Evolutionary conservation across 2,329 filamentous ascomycete species (phyloP).

Genomic region (Penicillium sp.): DNA sequence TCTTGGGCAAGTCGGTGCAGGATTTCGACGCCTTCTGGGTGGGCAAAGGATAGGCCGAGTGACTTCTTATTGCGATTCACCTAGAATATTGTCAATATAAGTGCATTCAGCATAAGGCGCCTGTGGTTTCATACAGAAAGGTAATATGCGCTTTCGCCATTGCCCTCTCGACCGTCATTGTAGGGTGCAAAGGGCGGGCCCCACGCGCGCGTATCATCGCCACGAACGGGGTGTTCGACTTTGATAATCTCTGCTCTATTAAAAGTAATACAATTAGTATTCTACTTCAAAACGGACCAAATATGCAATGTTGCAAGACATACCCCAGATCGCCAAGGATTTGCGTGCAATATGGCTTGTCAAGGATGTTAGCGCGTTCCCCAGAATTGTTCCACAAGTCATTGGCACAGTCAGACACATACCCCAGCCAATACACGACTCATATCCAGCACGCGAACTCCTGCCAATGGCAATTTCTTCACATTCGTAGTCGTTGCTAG

Average conservation of each 20-base stretch:
- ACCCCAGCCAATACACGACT: constrained; percentile 91
- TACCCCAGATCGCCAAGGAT: constrained; percentile 78
- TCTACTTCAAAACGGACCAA: constrained; percentile 32
- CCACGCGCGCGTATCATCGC: constrained; percentile 95
- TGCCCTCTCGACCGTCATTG: constrained; percentile 56
- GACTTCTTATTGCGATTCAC: constrained; percentile 97
- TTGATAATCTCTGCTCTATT: constrained; percentile 92
- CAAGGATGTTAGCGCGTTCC: constrained; percentile 6
- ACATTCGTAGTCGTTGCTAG: background rate
- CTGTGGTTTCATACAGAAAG: constrained; percentile 62
- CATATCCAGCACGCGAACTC: constrained; percentile 89
- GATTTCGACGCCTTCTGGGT: constrained; percentile 76
- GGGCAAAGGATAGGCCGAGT: constrained; percentile 82
- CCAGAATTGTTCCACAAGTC: background rate
- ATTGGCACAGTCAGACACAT: constrained; percentile 40
- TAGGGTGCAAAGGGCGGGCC: constrained; percentile 90
- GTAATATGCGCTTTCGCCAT: constrained; percentile 92
- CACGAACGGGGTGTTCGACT: constrained; percentile 85
- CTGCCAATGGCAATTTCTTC: constrained; percentile 66
- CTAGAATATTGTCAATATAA: constrained; percentile 43
- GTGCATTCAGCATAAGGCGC: background rate
- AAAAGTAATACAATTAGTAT: constrained; percentile 67
- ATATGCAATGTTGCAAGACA: background rate
- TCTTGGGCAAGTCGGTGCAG: constrained; percentile 77
- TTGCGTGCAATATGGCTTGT: constrained; percentile 94